Evolutionary conservation across 2,329 filamentous ascomycete species (phyloP).

Genomic region (Anthostomella pinea): DNA sequence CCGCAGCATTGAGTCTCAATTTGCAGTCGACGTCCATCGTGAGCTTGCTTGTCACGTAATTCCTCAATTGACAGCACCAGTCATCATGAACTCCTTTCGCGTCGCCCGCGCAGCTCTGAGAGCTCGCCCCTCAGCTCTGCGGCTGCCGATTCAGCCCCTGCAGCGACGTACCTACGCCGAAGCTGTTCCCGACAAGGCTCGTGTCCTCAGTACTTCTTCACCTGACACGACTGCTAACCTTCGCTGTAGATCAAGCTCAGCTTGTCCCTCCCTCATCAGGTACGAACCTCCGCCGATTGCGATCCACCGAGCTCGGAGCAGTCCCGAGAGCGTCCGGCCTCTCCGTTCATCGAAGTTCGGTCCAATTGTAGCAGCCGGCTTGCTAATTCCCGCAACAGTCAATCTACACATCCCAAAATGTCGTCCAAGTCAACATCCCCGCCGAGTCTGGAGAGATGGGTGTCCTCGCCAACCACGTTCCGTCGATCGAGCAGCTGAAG

Average conservation of each 20-base stretch:
- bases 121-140: constrained; percentile 74
- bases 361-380: too few relatives aligned
- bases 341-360: too few relatives aligned
- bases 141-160: constrained; percentile 71
- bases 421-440: constrained; percentile 97
- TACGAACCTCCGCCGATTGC: constrained; percentile 50
- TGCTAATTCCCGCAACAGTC: constrained; percentile 62
- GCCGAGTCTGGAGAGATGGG: constrained; percentile 99
- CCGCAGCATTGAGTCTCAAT: constrained; percentile 35
- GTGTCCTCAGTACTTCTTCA: constrained; percentile 27
- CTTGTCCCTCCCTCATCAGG: constrained; percentile 96
- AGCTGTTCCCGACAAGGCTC: constrained; percentile 77
- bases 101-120: constrained; percentile 86
- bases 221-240: constrained; percentile 28
- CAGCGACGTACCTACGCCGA: constrained; percentile 92
- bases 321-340: too few relatives aligned
- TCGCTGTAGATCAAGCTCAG: constrained; percentile 82
- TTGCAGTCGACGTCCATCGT: constrained; percentile 45
- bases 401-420: constrained; percentile 65
- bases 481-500: constrained; percentile 98
- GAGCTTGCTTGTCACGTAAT: constrained; percentile 44
- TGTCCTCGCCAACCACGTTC: constrained; percentile 98
- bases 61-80: constrained; percentile 46
- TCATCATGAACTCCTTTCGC: constrained; percentile 90
- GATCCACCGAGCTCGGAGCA: constrained; percentile 6